Conservation (phyloP, 1,139 yeast genomes). For the Geotrichum siamense region DNA sequence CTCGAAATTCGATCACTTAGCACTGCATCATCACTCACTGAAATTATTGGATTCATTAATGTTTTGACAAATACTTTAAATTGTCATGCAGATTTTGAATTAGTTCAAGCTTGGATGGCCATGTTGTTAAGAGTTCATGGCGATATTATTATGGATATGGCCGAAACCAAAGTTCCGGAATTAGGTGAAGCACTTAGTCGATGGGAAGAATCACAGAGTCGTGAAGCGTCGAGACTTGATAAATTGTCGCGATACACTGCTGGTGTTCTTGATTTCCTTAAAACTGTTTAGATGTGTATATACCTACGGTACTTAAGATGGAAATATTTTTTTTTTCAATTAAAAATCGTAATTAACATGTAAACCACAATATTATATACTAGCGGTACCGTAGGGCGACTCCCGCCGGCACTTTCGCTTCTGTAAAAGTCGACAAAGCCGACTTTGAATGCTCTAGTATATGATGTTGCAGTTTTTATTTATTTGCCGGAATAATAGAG, state of each 20-base stretch:
- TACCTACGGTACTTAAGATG: neutral
- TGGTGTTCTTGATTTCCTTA: conserved; percentile 65
- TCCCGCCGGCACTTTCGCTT: too few species aligned
- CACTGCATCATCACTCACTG: conserved; percentile 53
- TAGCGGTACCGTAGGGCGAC: too few species aligned
- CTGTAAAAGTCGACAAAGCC: too few species aligned
- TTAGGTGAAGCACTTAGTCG: conserved; percentile 42
- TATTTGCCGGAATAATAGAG: too few species aligned
- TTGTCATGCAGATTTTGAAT: conserved; percentile 57
- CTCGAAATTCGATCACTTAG: conserved; percentile 78
- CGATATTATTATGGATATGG: conserved; percentile 53
- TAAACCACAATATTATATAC: neutral
- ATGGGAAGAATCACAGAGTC: conserved; percentile 45
- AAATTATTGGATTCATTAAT: conserved; percentile 55
- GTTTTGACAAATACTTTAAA: conserved; percentile 58
- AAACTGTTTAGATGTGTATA: conserved; percentile 25
- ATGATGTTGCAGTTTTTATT: too few species aligned
- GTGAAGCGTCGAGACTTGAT: conserved; percentile 49
- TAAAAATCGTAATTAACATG: neutral
- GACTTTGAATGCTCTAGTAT: too few species aligned
- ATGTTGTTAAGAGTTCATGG: conserved; percentile 74
- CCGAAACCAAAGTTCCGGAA: conserved; percentile 17
- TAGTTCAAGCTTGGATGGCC: conserved; percentile 69
- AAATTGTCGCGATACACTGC: conserved; percentile 72
- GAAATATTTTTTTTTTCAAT: too few species aligned